Evolutionary conservation across 129 eudicot species (phyloP).

Genomic region (Scalesia atractyloides): DNA sequence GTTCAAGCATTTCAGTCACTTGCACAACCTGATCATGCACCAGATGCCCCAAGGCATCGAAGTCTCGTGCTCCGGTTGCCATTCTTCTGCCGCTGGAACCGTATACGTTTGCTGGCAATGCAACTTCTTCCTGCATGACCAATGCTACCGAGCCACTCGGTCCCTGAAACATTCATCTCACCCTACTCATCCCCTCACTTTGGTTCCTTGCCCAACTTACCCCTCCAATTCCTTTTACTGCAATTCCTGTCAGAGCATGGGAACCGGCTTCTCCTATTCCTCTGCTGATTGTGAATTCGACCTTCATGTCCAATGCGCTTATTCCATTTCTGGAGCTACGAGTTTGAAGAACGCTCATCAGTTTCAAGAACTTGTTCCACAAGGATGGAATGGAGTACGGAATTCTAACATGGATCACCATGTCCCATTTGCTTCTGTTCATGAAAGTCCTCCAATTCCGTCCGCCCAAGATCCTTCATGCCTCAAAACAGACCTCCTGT

Average conservation of each 20-base stretch:
- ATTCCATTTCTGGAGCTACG: slow-evolving; percentile 32
- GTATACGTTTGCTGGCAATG: slow-evolving; percentile 38
- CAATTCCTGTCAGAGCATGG: slow-evolving; percentile 50
- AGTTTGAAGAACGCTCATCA: slow-evolving; percentile 31
- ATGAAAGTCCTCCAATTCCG: too few relatives aligned
- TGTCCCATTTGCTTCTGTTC: not conserved
- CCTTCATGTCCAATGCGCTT: slow-evolving; percentile 67
- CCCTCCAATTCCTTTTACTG: slow-evolving; percentile 61
- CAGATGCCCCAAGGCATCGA: slow-evolving; percentile 29
- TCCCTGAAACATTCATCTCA: slow-evolving; percentile 61
- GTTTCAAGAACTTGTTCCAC: slow-evolving; percentile 29
- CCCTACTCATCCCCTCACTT: slow-evolving; percentile 52
- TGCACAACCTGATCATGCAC: slow-evolving; percentile 38
- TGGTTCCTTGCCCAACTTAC: slow-evolving; percentile 68
- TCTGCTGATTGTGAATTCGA: slow-evolving; percentile 67
- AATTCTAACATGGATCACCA: slow-evolving; percentile 1
- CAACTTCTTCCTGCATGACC: slow-evolving; percentile 37
- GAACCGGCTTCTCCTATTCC: slow-evolving; percentile 61
- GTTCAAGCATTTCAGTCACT: slow-evolving; percentile 58
- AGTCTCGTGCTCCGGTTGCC: slow-evolving; percentile 46
- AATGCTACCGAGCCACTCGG: slow-evolving; percentile 53
- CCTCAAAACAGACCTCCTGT: slow-evolving; percentile 11
- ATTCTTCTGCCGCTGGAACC: slow-evolving; percentile 22
- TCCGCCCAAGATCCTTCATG: slow-evolving; percentile 6
- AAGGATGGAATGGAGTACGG: slow-evolving; percentile 24